These are phyloP conservation scores for Leccinum obscurum DNA, from an alignment of 768 basidiomycete genomes.

Conservation along the genomic window DNA sequence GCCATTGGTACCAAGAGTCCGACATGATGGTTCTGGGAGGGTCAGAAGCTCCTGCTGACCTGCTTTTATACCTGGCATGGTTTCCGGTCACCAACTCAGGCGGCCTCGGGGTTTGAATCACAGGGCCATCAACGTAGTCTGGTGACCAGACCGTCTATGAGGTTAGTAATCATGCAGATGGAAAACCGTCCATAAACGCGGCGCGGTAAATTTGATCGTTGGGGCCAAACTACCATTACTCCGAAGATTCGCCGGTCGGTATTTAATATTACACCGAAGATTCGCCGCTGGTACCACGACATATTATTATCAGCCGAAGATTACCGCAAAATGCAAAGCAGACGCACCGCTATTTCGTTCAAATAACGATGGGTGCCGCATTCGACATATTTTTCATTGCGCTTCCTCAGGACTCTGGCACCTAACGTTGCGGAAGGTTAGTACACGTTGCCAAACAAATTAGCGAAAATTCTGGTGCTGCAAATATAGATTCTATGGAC, in stretches of 20 bases:
- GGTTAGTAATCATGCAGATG: neutral
- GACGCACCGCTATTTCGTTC: neutral
- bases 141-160: neutral
- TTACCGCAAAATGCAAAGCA: neutral
- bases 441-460: neutral
- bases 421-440: neutral
- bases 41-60: neutral
- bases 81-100: neutral
- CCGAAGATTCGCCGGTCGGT: neutral
- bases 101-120: neutral
- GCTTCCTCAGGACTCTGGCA: neutral
- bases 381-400: too few species aligned
- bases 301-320: neutral
- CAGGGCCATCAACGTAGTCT: neutral
- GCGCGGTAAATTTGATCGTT: too few species aligned
- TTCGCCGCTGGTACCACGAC: conserved; percentile 7
- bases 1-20: conserved; percentile 11
- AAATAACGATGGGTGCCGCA: neutral
- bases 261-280: conserved; percentile 5
- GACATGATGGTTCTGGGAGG: conserved; percentile 15
- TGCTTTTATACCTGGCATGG: conserved; percentile 15
- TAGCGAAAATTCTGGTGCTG: neutral
- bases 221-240: neutral
- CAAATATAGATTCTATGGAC: neutral
- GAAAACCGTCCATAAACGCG: too few species aligned